Conservation (phyloP, 768 basidiomycete species). For the Mycena leptocephala region DNA sequence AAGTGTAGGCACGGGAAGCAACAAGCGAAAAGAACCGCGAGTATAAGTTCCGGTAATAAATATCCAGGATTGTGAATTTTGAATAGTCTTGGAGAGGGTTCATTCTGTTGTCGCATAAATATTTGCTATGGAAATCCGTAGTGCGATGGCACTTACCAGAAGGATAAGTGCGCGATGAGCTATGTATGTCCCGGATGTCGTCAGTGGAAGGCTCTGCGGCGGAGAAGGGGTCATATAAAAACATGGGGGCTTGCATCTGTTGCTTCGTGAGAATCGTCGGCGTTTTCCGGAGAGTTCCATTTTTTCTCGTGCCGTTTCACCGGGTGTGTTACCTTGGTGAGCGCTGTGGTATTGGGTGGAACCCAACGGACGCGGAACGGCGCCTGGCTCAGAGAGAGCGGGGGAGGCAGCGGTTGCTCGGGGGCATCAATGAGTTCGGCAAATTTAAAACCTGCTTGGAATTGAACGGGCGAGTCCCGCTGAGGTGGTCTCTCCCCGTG, state of each 20-base stretch:
- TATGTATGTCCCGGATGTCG: not conserved
- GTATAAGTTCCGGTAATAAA: not conserved
- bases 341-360: not conserved
- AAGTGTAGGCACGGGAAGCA: not conserved
- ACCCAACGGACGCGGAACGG: conserved; percentile 26
- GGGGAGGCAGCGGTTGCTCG: not conserved
- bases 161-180: not conserved
- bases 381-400: not conserved
- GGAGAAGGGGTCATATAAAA: not conserved
- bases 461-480: not conserved
- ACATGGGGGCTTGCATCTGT: not conserved
- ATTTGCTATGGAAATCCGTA: not conserved
- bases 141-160: not conserved
- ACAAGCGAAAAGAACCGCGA: not conserved
- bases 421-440: not conserved
- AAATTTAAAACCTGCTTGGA: not conserved
- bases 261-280: not conserved
- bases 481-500: conserved; percentile 67
- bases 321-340: not conserved
- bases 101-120: not conserved
- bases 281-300: no score
- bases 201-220: not conserved
- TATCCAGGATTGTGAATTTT: not conserved
- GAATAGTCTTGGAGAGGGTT: not conserved
- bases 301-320: not conserved